These are phyloP conservation scores for Russula abietina DNA, from an alignment of 768 basidiomycete species.

Conservation along the genomic window DNA sequence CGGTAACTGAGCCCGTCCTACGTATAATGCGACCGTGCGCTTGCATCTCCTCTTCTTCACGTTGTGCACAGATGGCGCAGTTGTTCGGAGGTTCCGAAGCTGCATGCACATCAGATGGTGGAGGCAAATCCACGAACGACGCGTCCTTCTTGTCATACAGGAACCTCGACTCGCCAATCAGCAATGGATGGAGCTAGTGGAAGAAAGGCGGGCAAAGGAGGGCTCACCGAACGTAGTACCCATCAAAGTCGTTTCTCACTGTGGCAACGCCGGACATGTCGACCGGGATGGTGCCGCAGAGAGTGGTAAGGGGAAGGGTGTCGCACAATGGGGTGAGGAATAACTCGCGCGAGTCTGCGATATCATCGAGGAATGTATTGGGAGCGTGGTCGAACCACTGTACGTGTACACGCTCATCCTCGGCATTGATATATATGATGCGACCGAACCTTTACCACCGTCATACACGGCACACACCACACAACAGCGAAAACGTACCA, in stretches of 20 bases:
- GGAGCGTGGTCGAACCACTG: slow-evolving; percentile 73
- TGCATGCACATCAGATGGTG: slow-evolving; percentile 25
- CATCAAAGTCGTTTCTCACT: slow-evolving; percentile 12
- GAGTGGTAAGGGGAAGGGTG: slow-evolving; percentile 38
- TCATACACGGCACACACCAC: neutral
- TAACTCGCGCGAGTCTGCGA: slow-evolving; percentile 58
- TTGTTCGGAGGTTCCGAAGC: slow-evolving; percentile 41
- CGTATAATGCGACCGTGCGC: slow-evolving; percentile 29
- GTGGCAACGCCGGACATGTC: slow-evolving; percentile 23
- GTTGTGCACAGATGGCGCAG: slow-evolving; percentile 44
- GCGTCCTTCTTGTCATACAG: slow-evolving; percentile 43
- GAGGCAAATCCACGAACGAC: slow-evolving; percentile 42
- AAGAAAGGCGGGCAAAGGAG: neutral
- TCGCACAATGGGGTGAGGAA: slow-evolving; percentile 55
- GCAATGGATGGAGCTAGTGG: neutral
- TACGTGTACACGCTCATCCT: slow-evolving; percentile 46
- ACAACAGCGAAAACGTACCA: slow-evolving; percentile 40
- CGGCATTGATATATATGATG: slow-evolving; percentile 48
- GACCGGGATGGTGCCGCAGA: slow-evolving; percentile 44
- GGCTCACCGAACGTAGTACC: slow-evolving; percentile 19
- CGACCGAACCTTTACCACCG: slow-evolving; percentile 53
- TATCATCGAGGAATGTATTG: slow-evolving; percentile 52
- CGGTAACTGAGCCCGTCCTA: slow-evolving; percentile 27
- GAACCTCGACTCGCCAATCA: slow-evolving; percentile 27
- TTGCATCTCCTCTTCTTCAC: slow-evolving; percentile 32